Percentiles rank a stretch among this genome's conserved stretches.
Conservation (phyloP, 129 eudicot genomes). For the Mikania micrantha region DNA sequence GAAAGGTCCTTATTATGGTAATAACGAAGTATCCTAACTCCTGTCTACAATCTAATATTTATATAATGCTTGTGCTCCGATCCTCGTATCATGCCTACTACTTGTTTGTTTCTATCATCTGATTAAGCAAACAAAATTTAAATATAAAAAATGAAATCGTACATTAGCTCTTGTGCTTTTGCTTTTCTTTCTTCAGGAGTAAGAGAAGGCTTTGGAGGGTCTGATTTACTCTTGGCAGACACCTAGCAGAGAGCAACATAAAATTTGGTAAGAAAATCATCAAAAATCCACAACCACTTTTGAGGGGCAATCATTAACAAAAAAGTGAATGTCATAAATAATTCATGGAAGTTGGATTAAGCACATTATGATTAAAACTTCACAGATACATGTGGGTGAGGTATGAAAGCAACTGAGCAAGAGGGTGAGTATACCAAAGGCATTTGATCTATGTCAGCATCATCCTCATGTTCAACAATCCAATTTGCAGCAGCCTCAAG, state of each 20-base stretch:
- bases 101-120: neutral
- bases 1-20: neutral
- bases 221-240: constrained; percentile 53
- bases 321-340: neutral
- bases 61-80: neutral
- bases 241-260: constrained; percentile 35
- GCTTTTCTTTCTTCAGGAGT: constrained; percentile 77
- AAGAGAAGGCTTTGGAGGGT: constrained; percentile 63
- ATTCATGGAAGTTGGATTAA: neutral
- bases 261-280: neutral
- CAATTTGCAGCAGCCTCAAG: constrained; percentile 88
- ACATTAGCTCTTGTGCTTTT: constrained; percentile 75
- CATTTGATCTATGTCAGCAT: constrained; percentile 76
- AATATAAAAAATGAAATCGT: neutral
- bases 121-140: neutral
- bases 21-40: neutral
- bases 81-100: neutral
- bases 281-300: neutral
- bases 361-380: neutral
- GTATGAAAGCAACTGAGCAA: neutral
- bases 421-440: constrained; percentile 54
- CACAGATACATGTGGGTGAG: constrained; percentile 1
- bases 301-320: neutral
- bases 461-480: constrained; percentile 92
- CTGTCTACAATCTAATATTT: neutral